These are phyloP conservation scores for Thalassiosira profunda DNA, from an alignment of 108 stramenopile genomes.

Conservation along the genomic window DNA sequence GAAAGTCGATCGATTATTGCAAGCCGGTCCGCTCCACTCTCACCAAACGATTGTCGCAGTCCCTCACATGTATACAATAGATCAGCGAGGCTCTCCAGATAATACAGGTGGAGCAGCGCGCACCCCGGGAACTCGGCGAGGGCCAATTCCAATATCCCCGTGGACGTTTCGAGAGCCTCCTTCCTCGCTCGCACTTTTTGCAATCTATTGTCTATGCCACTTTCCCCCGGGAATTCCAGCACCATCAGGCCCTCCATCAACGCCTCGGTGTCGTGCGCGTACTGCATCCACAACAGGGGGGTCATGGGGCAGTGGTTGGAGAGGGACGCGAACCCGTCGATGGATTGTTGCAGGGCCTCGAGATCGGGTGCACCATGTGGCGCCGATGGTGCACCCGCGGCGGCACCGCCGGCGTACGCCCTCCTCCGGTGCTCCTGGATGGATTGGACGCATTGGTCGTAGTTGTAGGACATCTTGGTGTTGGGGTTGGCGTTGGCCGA, in stretches of 20 bases:
- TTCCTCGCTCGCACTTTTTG: constrained; percentile 33
- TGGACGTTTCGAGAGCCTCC: constrained; percentile 49
- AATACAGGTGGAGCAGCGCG: constrained; percentile 54
- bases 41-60: not conserved
- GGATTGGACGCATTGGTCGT: constrained; percentile 48
- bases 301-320: constrained; percentile 86
- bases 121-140: constrained; percentile 80
- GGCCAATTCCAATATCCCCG: constrained; percentile 76
- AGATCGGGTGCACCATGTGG: constrained; percentile 31
- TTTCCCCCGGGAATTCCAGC: constrained; percentile 6
- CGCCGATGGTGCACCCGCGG: not conserved
- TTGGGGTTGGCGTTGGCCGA: not conserved
- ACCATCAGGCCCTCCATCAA: constrained; percentile 45
- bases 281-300: constrained; percentile 90
- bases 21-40: not conserved
- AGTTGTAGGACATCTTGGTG: constrained; percentile 47
- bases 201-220: constrained; percentile 1
- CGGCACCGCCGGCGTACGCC: constrained; percentile 25
- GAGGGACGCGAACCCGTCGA: constrained; percentile 48
- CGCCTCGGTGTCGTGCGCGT: constrained; percentile 63
- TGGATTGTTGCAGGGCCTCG: constrained; percentile 49
- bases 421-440: constrained; percentile 32
- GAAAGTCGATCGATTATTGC: constrained; percentile 22
- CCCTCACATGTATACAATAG: constrained; percentile 26
- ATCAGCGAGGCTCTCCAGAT: constrained; percentile 42